Evolutionary conservation across 306 rosid species (phyloP).

Genomic region (Lathyrus aphaca): DNA sequence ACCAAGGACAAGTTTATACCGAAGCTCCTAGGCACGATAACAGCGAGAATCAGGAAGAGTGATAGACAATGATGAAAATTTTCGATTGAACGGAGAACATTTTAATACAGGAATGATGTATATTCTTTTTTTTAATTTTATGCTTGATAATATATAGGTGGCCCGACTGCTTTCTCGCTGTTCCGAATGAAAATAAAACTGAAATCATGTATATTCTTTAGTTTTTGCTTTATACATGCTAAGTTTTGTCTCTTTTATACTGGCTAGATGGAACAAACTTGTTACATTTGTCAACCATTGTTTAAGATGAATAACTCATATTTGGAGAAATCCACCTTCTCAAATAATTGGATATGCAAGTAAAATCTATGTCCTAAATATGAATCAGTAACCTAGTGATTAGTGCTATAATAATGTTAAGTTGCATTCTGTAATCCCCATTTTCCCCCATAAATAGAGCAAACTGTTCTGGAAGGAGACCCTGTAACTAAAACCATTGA

Average conservation of each 20-base stretch:
- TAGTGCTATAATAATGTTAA: slow-evolving; percentile 20
- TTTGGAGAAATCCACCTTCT: slow-evolving; percentile 16
- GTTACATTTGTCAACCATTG: slow-evolving; percentile 22
- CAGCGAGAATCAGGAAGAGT: slow-evolving; percentile 47
- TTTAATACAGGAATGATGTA: slow-evolving; percentile 40
- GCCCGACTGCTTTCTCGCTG: slow-evolving; percentile 18
- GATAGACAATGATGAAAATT: slow-evolving; percentile 44
- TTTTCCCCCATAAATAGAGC: slow-evolving; percentile 19
- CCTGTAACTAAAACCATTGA: slow-evolving; percentile 45
- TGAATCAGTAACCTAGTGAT: slow-evolving; percentile 23
- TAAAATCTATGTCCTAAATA: slow-evolving; percentile 5
- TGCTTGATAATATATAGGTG: slow-evolving; percentile 37
- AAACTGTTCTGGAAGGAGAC: slow-evolving; percentile 41
- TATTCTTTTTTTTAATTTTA: no score
- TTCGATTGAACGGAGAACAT: slow-evolving; percentile 22
- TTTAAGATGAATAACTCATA: neutral
- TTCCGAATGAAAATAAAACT: slow-evolving; percentile 26
- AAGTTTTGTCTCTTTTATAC: neutral
- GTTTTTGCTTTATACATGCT: slow-evolving; percentile 17
- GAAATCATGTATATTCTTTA: slow-evolving; percentile 24
- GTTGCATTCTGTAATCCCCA: slow-evolving; percentile 27
- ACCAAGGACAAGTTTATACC: slow-evolving; percentile 74
- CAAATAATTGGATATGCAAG: slow-evolving; percentile 14
- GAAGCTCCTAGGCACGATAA: slow-evolving; percentile 53
- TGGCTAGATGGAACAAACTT: neutral